Conservation (phyloP, 352 stramenopile species). For the Phytophthora colocasiae region DNA sequence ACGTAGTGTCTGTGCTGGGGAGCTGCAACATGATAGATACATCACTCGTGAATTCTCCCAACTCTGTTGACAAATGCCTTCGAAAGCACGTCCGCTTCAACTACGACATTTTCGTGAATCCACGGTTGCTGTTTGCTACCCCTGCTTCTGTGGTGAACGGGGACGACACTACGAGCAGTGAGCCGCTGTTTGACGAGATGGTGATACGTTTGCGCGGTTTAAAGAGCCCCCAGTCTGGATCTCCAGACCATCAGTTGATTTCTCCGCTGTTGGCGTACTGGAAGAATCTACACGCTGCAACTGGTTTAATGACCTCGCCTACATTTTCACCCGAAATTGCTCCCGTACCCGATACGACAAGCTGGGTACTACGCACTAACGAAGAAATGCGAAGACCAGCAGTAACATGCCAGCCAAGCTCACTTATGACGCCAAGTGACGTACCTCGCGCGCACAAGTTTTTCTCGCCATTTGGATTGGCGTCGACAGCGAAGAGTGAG, state of each 20-base stretch:
- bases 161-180: conserved; percentile 3
- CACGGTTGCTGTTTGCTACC: conserved; percentile 36
- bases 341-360: neutral
- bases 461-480: conserved; percentile 36
- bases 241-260: conserved; percentile 5
- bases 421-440: neutral
- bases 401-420: neutral
- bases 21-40: conserved; percentile 58
- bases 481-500: conserved; percentile 24
- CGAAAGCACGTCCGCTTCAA: conserved; percentile 70
- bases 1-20: conserved; percentile 67
- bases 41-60: conserved; percentile 17
- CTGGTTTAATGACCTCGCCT: neutral
- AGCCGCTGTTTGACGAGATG: conserved; percentile 8
- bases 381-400: neutral
- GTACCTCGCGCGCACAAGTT: conserved; percentile 33
- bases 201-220: neutral
- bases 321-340: conserved; percentile 3
- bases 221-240: conserved; percentile 3
- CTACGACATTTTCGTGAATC: conserved; percentile 55
- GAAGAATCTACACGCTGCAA: conserved; percentile 9
- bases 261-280: conserved; percentile 25
- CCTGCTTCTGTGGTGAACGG: conserved; percentile 6
- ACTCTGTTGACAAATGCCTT: conserved; percentile 31
- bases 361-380: neutral